Evolutionary conservation across 192 early-diverging fungal genomes (phyloP), one percentile per base, ranked within the genome.

Genomic region (Radiomyces spectabilis): DNA sequence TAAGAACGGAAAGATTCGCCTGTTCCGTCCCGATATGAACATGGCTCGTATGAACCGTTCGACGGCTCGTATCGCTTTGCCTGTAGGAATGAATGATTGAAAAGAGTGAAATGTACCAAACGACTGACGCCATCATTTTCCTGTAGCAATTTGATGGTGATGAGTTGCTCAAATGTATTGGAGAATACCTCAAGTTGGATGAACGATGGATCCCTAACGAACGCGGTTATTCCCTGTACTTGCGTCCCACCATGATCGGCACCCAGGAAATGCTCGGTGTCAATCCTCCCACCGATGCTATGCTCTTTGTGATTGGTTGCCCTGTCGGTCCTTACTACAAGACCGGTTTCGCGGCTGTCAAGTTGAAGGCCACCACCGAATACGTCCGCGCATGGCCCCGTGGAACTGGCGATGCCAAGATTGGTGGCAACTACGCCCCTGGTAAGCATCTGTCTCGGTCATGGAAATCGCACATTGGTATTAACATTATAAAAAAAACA

Each of bases 1-100:
- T 56, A 85, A 85, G 54, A 49, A 87, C 2, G 91, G 91, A 22
- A 83, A 83, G 48, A 87, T 93, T 52, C 81, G 94, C 43, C 69
- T 97, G 46, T 97, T 97, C 82, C 83, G 94, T n/a, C 94, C 94
- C 5, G 88, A 97, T 35, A 90, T 91, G 89, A 97, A 97, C 82
- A 97, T 97, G 93, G 76, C 75, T 66, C 84, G 94, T 45, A 77
- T 97, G 63, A 82, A 81, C 61, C 71, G 53, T 26, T 91, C 88
- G 44, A 87, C 86, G 24, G 68, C 77, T 38, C 83, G 94, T 42
- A 76, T 97, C 55, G 74, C 89, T 39, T 76, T 97, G 53, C 94
- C 94, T 2, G 79, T 81, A 75, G 74, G 75, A 59, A n/a, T 12
- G 18, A 22, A 54, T 33, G 21, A 4, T 24, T 51, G 29, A 48